These are phyloP conservation scores for Grosmannia huntii DNA, from an alignment of 2,329 filamentous ascomycete species.

Conservation along the genomic window DNA sequence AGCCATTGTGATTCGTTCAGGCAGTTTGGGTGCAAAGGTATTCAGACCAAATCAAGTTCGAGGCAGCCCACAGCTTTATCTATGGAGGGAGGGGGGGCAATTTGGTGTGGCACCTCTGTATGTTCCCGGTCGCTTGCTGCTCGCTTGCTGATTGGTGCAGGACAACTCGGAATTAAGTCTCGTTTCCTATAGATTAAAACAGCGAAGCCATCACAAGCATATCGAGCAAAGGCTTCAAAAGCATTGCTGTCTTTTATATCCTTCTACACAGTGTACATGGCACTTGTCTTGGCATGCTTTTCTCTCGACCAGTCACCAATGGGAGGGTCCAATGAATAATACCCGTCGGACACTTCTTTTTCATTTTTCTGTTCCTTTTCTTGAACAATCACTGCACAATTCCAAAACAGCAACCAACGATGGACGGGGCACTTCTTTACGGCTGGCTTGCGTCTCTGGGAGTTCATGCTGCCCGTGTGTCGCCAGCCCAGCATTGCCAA, in stretches of 20 bases:
- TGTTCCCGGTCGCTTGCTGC: too few relatives aligned
- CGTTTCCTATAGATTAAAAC: not conserved
- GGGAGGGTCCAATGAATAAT: not conserved
- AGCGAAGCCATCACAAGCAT: too few relatives aligned
- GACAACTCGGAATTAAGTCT: not conserved
- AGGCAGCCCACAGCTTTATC: not conserved
- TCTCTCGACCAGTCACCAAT: too few relatives aligned
- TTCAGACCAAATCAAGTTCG: not conserved
- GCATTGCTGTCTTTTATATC: not conserved
- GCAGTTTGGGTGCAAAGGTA: not conserved
- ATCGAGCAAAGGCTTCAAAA: not conserved
- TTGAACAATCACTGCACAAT: not conserved
- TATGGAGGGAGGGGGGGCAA: not conserved
- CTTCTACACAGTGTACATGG: too few relatives aligned
- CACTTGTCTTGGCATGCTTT: too few relatives aligned
- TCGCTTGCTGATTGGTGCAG: not conserved
- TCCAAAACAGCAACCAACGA: not conserved
- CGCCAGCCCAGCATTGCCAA: conserved; percentile 13
- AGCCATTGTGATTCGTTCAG: conserved; percentile 7
- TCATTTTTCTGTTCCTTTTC: not conserved
- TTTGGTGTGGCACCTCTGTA: not conserved
- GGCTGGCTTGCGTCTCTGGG: not conserved
- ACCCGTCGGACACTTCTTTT: not conserved
- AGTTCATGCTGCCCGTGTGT: not conserved
- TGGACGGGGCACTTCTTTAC: not conserved